These are phyloP conservation scores for Phytophthora fragariaefolia DNA, from an alignment of 352 stramenopile genomes.

Conservation along the genomic window DNA sequence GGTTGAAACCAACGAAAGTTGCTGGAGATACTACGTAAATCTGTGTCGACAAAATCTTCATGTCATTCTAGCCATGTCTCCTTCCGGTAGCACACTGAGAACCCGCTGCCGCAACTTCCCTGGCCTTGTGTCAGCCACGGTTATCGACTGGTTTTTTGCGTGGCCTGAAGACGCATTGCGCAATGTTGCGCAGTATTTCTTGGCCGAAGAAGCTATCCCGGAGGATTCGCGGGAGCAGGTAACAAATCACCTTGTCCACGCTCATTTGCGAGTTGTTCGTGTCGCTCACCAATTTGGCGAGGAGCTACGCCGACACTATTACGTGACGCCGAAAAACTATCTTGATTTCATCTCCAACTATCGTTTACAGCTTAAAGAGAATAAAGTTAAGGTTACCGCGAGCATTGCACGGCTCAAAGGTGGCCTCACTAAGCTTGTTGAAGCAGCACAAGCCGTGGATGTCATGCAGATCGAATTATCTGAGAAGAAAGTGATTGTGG, in stretches of 20 bases:
- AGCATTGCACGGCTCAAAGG: conserved; percentile 91
- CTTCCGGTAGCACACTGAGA: conserved; percentile 93
- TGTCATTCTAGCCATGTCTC: conserved; percentile 95
- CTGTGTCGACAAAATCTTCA: conserved; percentile 95
- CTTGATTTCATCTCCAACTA: conserved; percentile 97
- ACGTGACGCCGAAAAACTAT: conserved; percentile 98
- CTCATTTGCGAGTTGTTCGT: conserved; percentile 91
- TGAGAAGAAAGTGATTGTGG: conserved; percentile 95
- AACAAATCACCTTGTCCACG: conserved; percentile 91
- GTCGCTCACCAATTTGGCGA: conserved; percentile 92
- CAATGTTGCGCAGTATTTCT: conserved; percentile 94
- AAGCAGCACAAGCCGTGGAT: conserved; percentile 93
- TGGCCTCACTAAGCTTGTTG: conserved; percentile 94
- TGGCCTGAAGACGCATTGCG: conserved; percentile 94
- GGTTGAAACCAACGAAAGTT: conserved; percentile 93
- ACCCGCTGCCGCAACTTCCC: conserved; percentile 95
- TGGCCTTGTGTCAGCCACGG: conserved; percentile 91
- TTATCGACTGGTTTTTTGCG: conserved; percentile 98
- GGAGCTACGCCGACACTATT: conserved; percentile 94
- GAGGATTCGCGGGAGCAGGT: conserved; percentile 86
- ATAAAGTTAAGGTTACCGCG: conserved; percentile 89
- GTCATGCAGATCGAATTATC: conserved; percentile 94
- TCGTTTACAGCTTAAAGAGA: conserved; percentile 89
- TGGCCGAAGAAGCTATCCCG: conserved; percentile 91
- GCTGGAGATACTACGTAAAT: conserved; percentile 95